Evolutionary conservation across 176 grass and related monocot genomes (phyloP), one percentile per base, ranked within the genome.

Genomic region (Zizania latifolia): DNA sequence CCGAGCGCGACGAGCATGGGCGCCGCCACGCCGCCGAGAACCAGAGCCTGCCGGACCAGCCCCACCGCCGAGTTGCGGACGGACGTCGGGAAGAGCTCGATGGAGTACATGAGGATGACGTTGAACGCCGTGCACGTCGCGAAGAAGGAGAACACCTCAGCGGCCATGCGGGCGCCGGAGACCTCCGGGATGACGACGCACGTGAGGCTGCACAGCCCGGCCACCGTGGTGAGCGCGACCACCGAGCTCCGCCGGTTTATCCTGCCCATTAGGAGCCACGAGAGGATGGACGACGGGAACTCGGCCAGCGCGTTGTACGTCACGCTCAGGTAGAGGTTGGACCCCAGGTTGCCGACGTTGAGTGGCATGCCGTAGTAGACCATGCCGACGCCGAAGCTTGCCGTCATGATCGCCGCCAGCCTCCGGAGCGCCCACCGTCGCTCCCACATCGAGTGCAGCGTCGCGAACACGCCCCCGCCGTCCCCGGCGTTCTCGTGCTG

Each of bases 361-460:
- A 97, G 70, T 12, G 91, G 94, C 94, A 97, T 92, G 23, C 94
- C 94, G 72, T 88, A 97, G 78, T 97, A 97, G 61, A 93, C 77
- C 70, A 83, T 79, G 12, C 94, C 94, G 34, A 97, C 61, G 51
- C 94, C 94, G 62, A 97, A 85, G 59, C 88, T 44, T 1, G 34
- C 70, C 11, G 71, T 79, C 88, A 92, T 93, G 75, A 91, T 87
- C 35, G 84, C 81, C 72, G 72, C 65, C 19, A 97, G 74, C 46
- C 94, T 68, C 65, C 88, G 84, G 3, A 89, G 29, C 22, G 88
- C 91, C 94, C 94, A 97, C 60, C 72, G 85, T 16, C 83, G 83
- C 38, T 81, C 75, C 79, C 80, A 91, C 29, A 97, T 76, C 10
- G 62, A 2, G 35, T 65, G 83, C 34, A 93, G 46, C 38, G 94